These are phyloP conservation scores for Roridomyces roridus DNA, from an alignment of 768 basidiomycete species.

Conservation along the genomic window DNA sequence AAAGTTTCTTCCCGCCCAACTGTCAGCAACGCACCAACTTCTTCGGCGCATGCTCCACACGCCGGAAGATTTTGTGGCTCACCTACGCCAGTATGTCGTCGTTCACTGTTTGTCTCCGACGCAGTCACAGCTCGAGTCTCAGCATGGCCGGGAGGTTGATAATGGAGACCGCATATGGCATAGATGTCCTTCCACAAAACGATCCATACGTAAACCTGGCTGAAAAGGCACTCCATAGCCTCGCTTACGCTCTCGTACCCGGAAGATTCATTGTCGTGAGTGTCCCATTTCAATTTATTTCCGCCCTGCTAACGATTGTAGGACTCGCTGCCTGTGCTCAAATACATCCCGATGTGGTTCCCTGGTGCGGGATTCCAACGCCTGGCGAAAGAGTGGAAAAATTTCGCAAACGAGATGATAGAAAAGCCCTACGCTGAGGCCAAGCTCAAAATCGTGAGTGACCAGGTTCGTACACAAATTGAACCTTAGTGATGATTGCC, in stretches of 20 bases:
- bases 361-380: slow-evolving; percentile 54
- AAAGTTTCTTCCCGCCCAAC: slow-evolving; percentile 36
- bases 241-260: slow-evolving; percentile 42
- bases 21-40: slow-evolving; percentile 37
- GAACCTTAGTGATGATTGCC: slow-evolving; percentile 22
- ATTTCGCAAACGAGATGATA: slow-evolving; percentile 41
- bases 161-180: slow-evolving; percentile 53
- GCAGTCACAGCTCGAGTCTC: neutral
- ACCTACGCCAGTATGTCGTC: slow-evolving; percentile 42
- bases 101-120: neutral
- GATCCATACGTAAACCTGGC: slow-evolving; percentile 53
- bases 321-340: slow-evolving; percentile 45
- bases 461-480: neutral
- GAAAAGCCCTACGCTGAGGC: slow-evolving; percentile 46
- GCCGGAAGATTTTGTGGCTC: slow-evolving; percentile 39
- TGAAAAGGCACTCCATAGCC: slow-evolving; percentile 41
- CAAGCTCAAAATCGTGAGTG: slow-evolving; percentile 38
- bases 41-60: slow-evolving; percentile 37
- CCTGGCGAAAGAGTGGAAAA: slow-evolving; percentile 40
- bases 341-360: slow-evolving; percentile 39
- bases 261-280: slow-evolving; percentile 48
- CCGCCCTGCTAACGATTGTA: neutral
- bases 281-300: neutral
- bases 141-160: slow-evolving; percentile 49
- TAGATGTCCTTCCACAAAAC: slow-evolving; percentile 41